Percentiles rank a stretch among this genome's conserved stretches.
phyloP scores from a whole-genome alignment of 1,284 basidiomycete species.

The Leccinum subrobustum region DNA sequence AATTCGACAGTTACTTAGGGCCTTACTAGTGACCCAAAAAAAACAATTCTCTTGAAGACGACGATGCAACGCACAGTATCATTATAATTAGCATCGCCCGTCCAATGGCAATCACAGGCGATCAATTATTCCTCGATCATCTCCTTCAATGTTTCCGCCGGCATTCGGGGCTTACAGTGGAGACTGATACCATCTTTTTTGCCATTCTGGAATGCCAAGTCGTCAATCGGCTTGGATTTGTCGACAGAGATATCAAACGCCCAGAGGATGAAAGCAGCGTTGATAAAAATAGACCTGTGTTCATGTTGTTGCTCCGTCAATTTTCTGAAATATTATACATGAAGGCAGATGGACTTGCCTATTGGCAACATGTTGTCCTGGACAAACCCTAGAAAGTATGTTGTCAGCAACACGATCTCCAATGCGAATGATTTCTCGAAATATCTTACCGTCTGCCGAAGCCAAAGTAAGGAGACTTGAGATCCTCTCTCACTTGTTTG shows the following conservation, averaged over 20 bases:
- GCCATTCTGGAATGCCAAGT: not conserved
- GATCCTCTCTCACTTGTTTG: conserved; percentile 3
- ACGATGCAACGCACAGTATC: no score
- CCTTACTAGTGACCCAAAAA: no score
- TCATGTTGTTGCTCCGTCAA: not conserved
- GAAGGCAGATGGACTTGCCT: conserved; percentile 1
- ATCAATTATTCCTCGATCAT: not conserved
- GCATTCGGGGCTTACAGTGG: not conserved
- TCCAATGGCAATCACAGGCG: not conserved
- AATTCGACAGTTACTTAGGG: no score
- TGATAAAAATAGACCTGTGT: not conserved
- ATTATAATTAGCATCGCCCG: no score
- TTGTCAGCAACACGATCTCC: not conserved
- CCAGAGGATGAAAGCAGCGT: not conserved
- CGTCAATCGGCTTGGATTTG: not conserved
- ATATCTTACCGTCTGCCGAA: conserved; percentile 12
- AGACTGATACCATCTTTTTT: not conserved
- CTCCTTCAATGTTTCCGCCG: not conserved
- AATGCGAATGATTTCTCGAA: no score
- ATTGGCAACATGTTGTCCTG: conserved; percentile 13
- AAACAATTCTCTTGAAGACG: no score
- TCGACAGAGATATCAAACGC: not conserved
- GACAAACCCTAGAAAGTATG: conserved; percentile 7
- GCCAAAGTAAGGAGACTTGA: conserved; percentile 11
- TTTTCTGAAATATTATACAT: no score